phyloP scores from a whole-genome alignment of 2,329 filamentous ascomycete genomes.

The Fusarium sp. region DNA sequence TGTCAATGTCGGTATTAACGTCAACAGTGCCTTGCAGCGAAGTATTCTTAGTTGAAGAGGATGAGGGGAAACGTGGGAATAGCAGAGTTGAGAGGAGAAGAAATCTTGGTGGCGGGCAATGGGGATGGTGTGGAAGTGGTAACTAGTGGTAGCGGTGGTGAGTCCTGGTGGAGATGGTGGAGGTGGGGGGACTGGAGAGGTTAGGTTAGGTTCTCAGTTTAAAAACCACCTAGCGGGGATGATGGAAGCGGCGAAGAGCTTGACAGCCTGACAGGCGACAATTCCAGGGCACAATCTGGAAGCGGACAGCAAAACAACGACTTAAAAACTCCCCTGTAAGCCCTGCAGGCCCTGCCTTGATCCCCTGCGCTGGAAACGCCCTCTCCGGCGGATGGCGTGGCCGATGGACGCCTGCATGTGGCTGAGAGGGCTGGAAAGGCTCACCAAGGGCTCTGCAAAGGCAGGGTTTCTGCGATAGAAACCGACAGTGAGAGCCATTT shows the following conservation, averaged over 20 bases:
- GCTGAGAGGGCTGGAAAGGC: constrained; percentile 16
- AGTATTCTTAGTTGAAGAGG: constrained; percentile 6
- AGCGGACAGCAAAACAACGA: constrained; percentile 12
- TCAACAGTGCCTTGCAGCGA: constrained; percentile 31
- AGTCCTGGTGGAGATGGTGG: constrained; percentile 44
- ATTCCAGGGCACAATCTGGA: constrained; percentile 24
- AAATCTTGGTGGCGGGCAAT: constrained; percentile 46
- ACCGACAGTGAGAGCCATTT: constrained; percentile 39
- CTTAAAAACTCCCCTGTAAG: constrained; percentile 25
- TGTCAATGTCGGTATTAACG: not conserved
- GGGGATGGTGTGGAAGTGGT: constrained; percentile 43
- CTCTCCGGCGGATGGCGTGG: constrained; percentile 37
- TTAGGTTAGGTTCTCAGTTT: constrained; percentile 31
- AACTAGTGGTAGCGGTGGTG: constrained; percentile 42
- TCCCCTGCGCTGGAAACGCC: constrained; percentile 31
- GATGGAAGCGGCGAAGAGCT: constrained; percentile 43
- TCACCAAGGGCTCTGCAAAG: not conserved
- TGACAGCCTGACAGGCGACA: not conserved
- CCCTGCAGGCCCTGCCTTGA: constrained; percentile 23
- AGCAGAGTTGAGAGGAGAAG: constrained; percentile 37
- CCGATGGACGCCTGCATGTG: constrained; percentile 35
- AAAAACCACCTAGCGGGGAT: constrained; percentile 45
- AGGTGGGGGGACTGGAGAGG: constrained; percentile 43
- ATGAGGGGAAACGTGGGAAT: constrained; percentile 32
- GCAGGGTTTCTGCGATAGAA: constrained; percentile 14